Evolutionary conservation across 768 basidiomycete genomes (phyloP).

Genomic region (Pulveroboletus ravenelii): DNA sequence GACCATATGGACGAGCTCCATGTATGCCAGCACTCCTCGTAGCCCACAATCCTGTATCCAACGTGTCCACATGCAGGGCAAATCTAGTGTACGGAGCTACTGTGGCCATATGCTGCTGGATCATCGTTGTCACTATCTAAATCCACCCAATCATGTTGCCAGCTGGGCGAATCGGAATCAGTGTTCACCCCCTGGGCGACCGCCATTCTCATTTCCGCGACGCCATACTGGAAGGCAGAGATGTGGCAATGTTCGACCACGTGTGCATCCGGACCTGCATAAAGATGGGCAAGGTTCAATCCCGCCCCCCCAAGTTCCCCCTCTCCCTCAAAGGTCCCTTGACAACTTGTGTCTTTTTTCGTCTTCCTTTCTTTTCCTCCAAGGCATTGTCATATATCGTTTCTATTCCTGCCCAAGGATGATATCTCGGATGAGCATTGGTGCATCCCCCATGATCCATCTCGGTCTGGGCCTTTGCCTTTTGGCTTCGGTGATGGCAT

Average conservation of each 20-base stretch:
- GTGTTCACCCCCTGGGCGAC: neutral
- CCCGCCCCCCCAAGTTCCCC: neutral
- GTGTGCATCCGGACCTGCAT: slow-evolving; percentile 9
- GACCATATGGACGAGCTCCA: neutral
- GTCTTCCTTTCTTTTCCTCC: neutral
- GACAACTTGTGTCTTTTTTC: neutral
- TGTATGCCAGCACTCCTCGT: neutral
- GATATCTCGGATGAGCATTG: slow-evolving; percentile 4
- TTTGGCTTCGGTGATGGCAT: slow-evolving; percentile 15
- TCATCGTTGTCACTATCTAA: neutral
- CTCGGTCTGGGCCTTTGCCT: slow-evolving; percentile 12
- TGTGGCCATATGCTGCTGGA: neutral
- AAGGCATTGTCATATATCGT: neutral
- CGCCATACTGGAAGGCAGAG: slow-evolving; percentile 7
- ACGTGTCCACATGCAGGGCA: neutral
- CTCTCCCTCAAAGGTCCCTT: neutral
- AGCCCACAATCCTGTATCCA: neutral
- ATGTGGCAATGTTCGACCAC: slow-evolving; percentile 9
- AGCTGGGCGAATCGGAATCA: slow-evolving; percentile 15
- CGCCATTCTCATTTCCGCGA: neutral
- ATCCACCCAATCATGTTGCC: neutral
- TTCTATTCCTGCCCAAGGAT: slow-evolving; percentile 1
- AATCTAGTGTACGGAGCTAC: neutral
- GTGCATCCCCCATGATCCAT: slow-evolving; percentile 6
- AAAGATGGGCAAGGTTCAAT: slow-evolving; percentile 2